These are phyloP conservation scores for Aureobasidium sp. DNA, from an alignment of 2,329 filamentous ascomycete species.

Conservation along the genomic window DNA sequence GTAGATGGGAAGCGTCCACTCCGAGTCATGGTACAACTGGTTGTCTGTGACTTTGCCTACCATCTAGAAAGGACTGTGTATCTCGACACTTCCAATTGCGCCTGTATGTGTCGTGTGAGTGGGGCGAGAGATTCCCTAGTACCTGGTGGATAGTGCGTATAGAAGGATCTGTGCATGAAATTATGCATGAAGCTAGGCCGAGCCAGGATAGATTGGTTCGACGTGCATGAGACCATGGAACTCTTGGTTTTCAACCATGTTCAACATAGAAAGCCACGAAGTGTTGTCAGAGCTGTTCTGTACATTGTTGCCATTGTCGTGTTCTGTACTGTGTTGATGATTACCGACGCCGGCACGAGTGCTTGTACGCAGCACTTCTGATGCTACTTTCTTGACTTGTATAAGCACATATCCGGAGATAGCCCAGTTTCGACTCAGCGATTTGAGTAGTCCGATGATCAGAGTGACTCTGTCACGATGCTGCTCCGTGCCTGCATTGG, in stretches of 20 bases:
- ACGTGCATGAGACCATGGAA: slow-evolving; percentile 2
- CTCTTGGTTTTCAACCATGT: slow-evolving; percentile 1
- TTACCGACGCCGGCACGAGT: neutral
- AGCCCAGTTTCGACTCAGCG: slow-evolving; percentile 62
- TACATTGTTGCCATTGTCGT: neutral
- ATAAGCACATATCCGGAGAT: slow-evolving; percentile 60
- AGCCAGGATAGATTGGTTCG: neutral
- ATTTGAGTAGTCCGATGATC: slow-evolving; percentile 66
- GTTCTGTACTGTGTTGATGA: neutral
- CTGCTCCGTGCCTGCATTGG: slow-evolving; percentile 51
- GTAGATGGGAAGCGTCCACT: no score
- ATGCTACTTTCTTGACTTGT: slow-evolving; percentile 67
- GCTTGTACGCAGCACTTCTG: slow-evolving; percentile 5
- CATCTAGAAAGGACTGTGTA: no score
- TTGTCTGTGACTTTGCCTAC: no score
- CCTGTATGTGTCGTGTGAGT: no score
- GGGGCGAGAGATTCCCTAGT: neutral
- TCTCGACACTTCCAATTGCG: no score
- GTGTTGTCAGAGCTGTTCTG: neutral
- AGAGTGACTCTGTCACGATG: slow-evolving; percentile 60
- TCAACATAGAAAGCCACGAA: slow-evolving; percentile 1
- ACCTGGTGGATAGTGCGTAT: neutral
- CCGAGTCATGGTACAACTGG: no score
- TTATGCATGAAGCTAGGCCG: neutral
- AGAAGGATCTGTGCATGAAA: neutral